Percentiles rank a stretch among this genome's conserved stretches.
Evolutionary conservation across 805 yeast genomes (phyloP).

Genomic region (Metschnikowia orientalis): DNA sequence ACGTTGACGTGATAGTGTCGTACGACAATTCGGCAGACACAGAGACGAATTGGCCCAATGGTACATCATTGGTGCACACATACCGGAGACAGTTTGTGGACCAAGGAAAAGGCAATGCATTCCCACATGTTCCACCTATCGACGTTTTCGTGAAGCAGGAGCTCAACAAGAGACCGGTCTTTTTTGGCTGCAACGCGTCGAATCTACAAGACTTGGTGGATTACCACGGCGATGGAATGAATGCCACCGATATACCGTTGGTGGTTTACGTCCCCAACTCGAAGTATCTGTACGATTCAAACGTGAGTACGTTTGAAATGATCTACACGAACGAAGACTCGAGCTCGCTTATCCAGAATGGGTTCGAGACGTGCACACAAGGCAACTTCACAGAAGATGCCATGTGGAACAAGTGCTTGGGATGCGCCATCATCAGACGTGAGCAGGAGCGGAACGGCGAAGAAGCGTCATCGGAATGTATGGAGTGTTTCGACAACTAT

Average conservation of each 20-base stretch:
- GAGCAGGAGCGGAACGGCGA: conserved; percentile 22
- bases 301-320: conserved; percentile 24
- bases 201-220: conserved; percentile 8
- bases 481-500: conserved; percentile 19
- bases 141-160: conserved; percentile 7
- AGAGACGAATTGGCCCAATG: conserved; percentile 59
- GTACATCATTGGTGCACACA: conserved; percentile 52
- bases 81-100: conserved; percentile 49
- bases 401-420: conserved; percentile 23
- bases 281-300: conserved; percentile 17
- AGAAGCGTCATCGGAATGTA: conserved; percentile 21
- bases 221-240: conserved; percentile 7
- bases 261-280: conserved; percentile 20
- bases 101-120: conserved; percentile 18
- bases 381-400: conserved; percentile 20
- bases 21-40: conserved; percentile 68
- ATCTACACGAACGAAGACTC: conserved; percentile 18
- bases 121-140: conserved; percentile 16
- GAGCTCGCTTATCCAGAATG: conserved; percentile 17
- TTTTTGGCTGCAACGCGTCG: conserved; percentile 17
- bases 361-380: conserved; percentile 19
- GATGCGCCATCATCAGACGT: conserved; percentile 24
- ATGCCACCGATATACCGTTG: conserved; percentile 20
- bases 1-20: conserved; percentile 61
- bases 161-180: conserved; percentile 10